phyloP scores from a whole-genome alignment of 179 eudicot genomes.

The Camellia oleifera region DNA sequence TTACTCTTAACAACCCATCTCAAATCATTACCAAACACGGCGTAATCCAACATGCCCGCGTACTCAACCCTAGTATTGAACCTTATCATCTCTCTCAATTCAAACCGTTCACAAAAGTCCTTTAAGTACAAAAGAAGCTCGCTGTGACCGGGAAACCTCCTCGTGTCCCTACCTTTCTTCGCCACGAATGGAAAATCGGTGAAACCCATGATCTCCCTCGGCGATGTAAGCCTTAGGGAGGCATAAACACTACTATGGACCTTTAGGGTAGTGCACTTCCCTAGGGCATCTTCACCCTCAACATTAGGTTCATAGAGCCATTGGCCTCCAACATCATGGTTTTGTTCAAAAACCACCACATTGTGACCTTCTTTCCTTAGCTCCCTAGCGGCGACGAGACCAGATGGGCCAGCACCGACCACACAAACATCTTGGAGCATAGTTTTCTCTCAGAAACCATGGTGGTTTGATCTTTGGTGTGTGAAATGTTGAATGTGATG shows the following conservation, averaged over 20 bases:
- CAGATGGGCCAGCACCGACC: slow-evolving; percentile 77
- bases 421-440: slow-evolving; percentile 54
- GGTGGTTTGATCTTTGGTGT: slow-evolving; percentile 7
- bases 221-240: slow-evolving; percentile 59
- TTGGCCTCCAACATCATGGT: slow-evolving; percentile 80
- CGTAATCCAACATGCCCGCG: slow-evolving; percentile 53
- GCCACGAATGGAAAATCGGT: slow-evolving; percentile 68
- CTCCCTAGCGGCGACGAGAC: slow-evolving; percentile 75
- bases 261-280: slow-evolving; percentile 32
- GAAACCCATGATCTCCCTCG: slow-evolving; percentile 79
- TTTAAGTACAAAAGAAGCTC: slow-evolving; percentile 55
- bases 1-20: slow-evolving; percentile 66
- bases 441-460: slow-evolving; percentile 43
- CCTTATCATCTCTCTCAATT: slow-evolving; percentile 63
- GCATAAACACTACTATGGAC: slow-evolving; percentile 76
- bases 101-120: slow-evolving; percentile 70
- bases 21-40: slow-evolving; percentile 38
- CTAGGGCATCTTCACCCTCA: slow-evolving; percentile 59
- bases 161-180: slow-evolving; percentile 68
- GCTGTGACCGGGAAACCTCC: slow-evolving; percentile 75
- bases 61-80: slow-evolving; percentile 67
- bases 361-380: slow-evolving; percentile 74
- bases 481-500: not conserved
- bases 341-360: slow-evolving; percentile 72
- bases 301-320: slow-evolving; percentile 67